Percentiles rank a stretch among this genome's conserved stretches.
Evolutionary conservation across 2,329 filamentous ascomycete species (phyloP).

Genomic region (Aureobasidium sp.): DNA sequence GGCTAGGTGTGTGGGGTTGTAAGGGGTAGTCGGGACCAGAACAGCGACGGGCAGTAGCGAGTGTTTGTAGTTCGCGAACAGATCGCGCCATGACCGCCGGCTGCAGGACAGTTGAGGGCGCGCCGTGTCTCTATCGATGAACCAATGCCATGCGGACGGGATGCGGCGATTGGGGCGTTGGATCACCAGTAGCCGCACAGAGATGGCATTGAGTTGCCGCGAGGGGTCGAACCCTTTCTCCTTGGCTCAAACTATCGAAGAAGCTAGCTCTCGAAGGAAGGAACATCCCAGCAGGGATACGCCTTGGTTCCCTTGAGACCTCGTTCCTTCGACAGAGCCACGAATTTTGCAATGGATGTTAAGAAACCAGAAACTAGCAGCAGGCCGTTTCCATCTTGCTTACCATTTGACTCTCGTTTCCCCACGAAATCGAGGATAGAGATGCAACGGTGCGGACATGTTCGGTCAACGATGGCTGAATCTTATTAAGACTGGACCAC

Average conservation of each 20-base stretch:
- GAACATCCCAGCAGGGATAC: not conserved
- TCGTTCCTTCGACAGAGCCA: not conserved
- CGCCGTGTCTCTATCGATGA: not conserved
- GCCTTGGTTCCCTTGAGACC: not conserved
- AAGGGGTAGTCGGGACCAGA: not conserved
- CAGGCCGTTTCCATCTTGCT: not conserved
- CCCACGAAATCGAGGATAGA: not conserved
- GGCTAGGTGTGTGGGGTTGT: not conserved
- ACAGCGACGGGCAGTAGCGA: not conserved
- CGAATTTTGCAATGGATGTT: not conserved
- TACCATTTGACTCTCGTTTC: not conserved
- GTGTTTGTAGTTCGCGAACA: not conserved
- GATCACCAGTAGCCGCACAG: not conserved
- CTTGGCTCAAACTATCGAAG: not conserved
- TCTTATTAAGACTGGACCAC: not conserved
- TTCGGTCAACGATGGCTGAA: not conserved
- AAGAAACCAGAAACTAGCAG: not conserved
- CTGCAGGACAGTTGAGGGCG: constrained; percentile 4
- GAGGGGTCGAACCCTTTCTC: not conserved
- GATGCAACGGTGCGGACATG: constrained; percentile 3
- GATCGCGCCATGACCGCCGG: not conserved
- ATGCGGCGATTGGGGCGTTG: not conserved
- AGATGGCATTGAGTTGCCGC: not conserved
- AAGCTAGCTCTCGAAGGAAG: not conserved
- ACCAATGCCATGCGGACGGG: not conserved